These are phyloP conservation scores for Salvia splendens DNA, from an alignment of 257 asterid genomes.

Conservation along the genomic window DNA sequence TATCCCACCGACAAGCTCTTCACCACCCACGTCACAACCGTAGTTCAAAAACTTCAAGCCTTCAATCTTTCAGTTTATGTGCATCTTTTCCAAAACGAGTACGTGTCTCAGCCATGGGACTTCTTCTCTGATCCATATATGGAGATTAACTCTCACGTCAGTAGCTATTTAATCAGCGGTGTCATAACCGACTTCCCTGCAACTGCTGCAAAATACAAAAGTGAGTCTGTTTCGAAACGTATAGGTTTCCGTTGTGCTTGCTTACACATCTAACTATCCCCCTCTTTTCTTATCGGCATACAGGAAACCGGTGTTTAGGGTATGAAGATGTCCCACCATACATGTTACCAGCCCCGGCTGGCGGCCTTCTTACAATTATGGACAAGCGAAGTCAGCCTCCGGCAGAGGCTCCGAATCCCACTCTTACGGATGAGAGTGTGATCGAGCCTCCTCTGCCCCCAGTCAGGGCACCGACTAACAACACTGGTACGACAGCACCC, in stretches of 20 bases:
- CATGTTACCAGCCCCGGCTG: constrained; percentile 55
- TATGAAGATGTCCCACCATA: constrained; percentile 43
- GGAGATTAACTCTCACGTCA: constrained; percentile 48
- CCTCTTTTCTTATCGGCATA: too few relatives aligned
- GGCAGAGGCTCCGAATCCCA: constrained; percentile 60
- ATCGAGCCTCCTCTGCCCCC: constrained; percentile 66
- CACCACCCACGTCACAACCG: constrained; percentile 39
- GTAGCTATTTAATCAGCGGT: constrained; percentile 40
- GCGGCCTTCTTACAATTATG: constrained; percentile 48
- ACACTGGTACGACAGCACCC: constrained; percentile 36
- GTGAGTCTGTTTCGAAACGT: constrained; percentile 43
- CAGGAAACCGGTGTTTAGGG: constrained; percentile 75
- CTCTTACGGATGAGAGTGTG: constrained; percentile 49
- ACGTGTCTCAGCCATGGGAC: constrained; percentile 77
- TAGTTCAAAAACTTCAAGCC: constrained; percentile 54
- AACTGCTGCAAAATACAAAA: constrained; percentile 62
- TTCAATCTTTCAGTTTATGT: constrained; percentile 57
- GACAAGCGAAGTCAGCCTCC: constrained; percentile 39
- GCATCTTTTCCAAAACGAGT: constrained; percentile 60
- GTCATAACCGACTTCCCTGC: constrained; percentile 63
- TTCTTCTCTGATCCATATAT: constrained; percentile 64
- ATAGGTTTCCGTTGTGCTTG: not conserved
- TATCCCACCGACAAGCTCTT: constrained; percentile 38
- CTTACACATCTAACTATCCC: not conserved
- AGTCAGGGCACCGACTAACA: constrained; percentile 38